These are phyloP conservation scores for Pseudogymnoascus sp. DNA, from an alignment of 2,329 filamentous ascomycete genomes.

Conservation along the genomic window DNA sequence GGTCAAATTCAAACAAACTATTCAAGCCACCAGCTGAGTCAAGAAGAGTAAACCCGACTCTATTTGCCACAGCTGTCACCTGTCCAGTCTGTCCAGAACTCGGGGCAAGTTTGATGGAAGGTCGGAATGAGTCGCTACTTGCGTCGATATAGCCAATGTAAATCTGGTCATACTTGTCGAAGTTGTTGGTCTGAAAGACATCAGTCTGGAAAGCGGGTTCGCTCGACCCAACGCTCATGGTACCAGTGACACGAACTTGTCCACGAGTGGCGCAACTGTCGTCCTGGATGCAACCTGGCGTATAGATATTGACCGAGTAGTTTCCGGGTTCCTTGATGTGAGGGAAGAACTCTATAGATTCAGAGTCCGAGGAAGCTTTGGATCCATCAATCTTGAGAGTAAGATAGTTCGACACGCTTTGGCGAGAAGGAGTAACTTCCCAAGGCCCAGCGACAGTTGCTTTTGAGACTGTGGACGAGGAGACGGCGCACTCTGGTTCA, in stretches of 20 bases:
- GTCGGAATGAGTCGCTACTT: slow-evolving; percentile 64
- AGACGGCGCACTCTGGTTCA: slow-evolving; percentile 69
- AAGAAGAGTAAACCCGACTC: slow-evolving; percentile 69
- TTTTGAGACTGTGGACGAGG: slow-evolving; percentile 51
- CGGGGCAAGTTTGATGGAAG: slow-evolving; percentile 71
- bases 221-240: slow-evolving; percentile 48
- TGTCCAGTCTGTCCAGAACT: slow-evolving; percentile 53
- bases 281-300: slow-evolving; percentile 81
- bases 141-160: slow-evolving; percentile 81
- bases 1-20: slow-evolving; percentile 83
- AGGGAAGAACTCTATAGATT: slow-evolving; percentile 71
- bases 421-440: slow-evolving; percentile 57
- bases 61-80: slow-evolving; percentile 81
- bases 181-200: slow-evolving; percentile 87
- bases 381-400: slow-evolving; percentile 54
- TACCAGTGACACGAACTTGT: slow-evolving; percentile 71
- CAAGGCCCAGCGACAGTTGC: slow-evolving; percentile 69
- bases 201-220: slow-evolving; percentile 47
- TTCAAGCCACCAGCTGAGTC: slow-evolving; percentile 76
- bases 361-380: slow-evolving; percentile 49
- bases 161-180: slow-evolving; percentile 92
- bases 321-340: slow-evolving; percentile 84
- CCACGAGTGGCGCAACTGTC: slow-evolving; percentile 69
- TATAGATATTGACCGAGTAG: slow-evolving; percentile 86
- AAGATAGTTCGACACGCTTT: slow-evolving; percentile 71